These are phyloP conservation scores for Botrytis deweyae DNA, from an alignment of 2,329 filamentous ascomycete species.

Conservation along the genomic window DNA sequence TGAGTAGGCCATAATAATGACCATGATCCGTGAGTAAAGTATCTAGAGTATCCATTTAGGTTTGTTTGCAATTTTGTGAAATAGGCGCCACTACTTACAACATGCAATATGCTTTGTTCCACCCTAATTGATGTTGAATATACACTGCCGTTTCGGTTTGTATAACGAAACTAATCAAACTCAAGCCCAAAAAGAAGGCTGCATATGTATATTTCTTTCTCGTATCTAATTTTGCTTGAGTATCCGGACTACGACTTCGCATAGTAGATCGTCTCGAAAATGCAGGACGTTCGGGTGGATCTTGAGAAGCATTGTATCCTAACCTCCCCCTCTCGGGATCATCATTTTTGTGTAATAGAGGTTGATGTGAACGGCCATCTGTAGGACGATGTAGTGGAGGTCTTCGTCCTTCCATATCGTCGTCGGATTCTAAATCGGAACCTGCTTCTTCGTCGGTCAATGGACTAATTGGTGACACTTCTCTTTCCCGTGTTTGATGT, in stretches of 20 bases:
- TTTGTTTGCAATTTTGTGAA: neutral
- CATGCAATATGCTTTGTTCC: conserved; percentile 99
- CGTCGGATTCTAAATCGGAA: conserved; percentile 30
- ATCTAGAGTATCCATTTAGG: conserved; percentile 44
- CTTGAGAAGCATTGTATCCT: conserved; percentile 35
- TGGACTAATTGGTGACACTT: conserved; percentile 19
- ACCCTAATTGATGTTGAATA: conserved; percentile 86
- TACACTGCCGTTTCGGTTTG: conserved; percentile 96
- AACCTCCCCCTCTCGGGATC: conserved; percentile 37
- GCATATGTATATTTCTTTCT: conserved; percentile 85
- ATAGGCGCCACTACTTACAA: conserved; percentile 55
- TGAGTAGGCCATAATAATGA: conserved; percentile 82
- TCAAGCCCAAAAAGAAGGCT: conserved; percentile 76
- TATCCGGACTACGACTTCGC: conserved; percentile 73
- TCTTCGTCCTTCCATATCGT: conserved; percentile 42
- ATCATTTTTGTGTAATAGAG: conserved; percentile 38
- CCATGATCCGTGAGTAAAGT: conserved; percentile 96
- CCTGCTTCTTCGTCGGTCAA: conserved; percentile 29
- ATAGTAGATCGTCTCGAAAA: conserved; percentile 64
- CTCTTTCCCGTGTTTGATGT: conserved; percentile 24
- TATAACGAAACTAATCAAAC: conserved; percentile 82
- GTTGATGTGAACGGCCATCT: conserved; percentile 43
- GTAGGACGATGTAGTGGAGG: conserved; percentile 41
- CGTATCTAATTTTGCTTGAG: conserved; percentile 62
- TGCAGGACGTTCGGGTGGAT: conserved; percentile 32